Evolutionary conservation across 768 basidiomycete species (phyloP).

Genomic region (Botryobasidium botryosum): DNA sequence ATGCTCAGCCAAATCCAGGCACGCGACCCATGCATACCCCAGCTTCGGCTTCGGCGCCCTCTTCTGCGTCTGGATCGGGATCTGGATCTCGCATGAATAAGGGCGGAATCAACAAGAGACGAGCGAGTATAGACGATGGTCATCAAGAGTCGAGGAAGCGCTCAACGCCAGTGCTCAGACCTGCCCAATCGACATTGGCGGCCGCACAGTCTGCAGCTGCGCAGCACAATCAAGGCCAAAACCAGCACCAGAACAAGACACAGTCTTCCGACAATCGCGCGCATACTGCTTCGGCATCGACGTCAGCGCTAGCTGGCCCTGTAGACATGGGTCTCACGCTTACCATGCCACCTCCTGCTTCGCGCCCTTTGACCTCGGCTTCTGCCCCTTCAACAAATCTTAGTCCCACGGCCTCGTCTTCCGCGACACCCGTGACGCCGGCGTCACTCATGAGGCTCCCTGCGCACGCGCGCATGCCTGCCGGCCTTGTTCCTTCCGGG

Average conservation of each 20-base stretch:
- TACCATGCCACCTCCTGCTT: slow-evolving; percentile 74
- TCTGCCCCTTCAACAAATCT: slow-evolving; percentile 1
- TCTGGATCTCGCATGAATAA: neutral
- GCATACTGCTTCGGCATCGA: too few species aligned
- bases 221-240: slow-evolving; percentile 18
- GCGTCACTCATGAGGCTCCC: slow-evolving; percentile 79
- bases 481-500: slow-evolving; percentile 7
- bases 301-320: too few species aligned
- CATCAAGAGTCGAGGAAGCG: neutral
- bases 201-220: slow-evolving; percentile 8
- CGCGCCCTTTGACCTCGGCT: slow-evolving; percentile 21
- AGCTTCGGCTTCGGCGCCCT: slow-evolving; percentile 12
- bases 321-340: slow-evolving; percentile 44
- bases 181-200: slow-evolving; percentile 28
- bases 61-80: neutral
- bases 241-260: neutral
- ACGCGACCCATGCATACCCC: slow-evolving; percentile 15
- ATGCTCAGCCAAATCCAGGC: slow-evolving; percentile 10
- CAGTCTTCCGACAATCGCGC: slow-evolving; percentile 71
- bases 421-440: slow-evolving; percentile 64
- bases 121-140: neutral
- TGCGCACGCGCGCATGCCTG: neutral
- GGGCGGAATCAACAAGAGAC: neutral
- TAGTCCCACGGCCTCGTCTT: slow-evolving; percentile 13
- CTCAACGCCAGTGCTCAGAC: slow-evolving; percentile 11